These are phyloP conservation scores for Tolypocladium tropicale DNA, from an alignment of 2,329 filamentous ascomycete genomes.

Conservation along the genomic window DNA sequence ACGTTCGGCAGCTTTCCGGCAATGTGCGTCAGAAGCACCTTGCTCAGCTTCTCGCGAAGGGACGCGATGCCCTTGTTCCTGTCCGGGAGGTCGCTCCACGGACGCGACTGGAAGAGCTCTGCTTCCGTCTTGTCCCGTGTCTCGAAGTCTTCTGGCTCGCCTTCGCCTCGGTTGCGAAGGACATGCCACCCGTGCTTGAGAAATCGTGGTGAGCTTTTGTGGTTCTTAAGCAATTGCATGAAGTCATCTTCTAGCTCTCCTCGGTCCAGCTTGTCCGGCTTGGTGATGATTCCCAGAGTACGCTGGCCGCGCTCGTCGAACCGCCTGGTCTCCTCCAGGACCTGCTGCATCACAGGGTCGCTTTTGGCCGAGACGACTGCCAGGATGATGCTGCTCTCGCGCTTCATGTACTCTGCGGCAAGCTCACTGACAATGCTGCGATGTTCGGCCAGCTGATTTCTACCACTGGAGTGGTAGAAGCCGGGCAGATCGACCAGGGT, in stretches of 20 bases:
- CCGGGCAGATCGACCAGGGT: conserved; percentile 52
- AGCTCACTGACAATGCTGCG: conserved; percentile 33
- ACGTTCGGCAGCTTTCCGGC: conserved; percentile 3
- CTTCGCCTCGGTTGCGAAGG: conserved; percentile 30
- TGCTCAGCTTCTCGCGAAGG: conserved; percentile 5
- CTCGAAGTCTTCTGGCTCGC: conserved; percentile 15
- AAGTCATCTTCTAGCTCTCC: conserved; percentile 27
- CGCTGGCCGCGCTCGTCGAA: conserved; percentile 19
- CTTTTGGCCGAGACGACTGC: conserved; percentile 45
- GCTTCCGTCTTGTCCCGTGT: conserved; percentile 24
- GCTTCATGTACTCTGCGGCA: conserved; percentile 44
- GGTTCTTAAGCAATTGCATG: conserved; percentile 31
- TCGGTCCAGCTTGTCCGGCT: conserved; percentile 30
- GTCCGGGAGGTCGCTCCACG: conserved; percentile 23
- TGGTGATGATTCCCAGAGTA: conserved; percentile 47
- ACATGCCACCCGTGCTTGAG: conserved; percentile 40
- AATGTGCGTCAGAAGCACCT: conserved; percentile 3
- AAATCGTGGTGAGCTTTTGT: conserved; percentile 29
- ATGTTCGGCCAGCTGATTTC: conserved; percentile 31
- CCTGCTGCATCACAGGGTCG: conserved; percentile 47
- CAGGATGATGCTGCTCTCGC: conserved; percentile 47
- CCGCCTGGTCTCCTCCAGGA: conserved; percentile 32
- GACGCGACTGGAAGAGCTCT: conserved; percentile 30
- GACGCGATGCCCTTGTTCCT: conserved; percentile 1
- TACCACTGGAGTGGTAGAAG: conserved; percentile 37